Percentiles rank a stretch among this genome's conserved stretches.
Evolutionary conservation across 2,329 filamentous ascomycete genomes (phyloP).

Genomic region (Drechslerella stenobrocha): DNA sequence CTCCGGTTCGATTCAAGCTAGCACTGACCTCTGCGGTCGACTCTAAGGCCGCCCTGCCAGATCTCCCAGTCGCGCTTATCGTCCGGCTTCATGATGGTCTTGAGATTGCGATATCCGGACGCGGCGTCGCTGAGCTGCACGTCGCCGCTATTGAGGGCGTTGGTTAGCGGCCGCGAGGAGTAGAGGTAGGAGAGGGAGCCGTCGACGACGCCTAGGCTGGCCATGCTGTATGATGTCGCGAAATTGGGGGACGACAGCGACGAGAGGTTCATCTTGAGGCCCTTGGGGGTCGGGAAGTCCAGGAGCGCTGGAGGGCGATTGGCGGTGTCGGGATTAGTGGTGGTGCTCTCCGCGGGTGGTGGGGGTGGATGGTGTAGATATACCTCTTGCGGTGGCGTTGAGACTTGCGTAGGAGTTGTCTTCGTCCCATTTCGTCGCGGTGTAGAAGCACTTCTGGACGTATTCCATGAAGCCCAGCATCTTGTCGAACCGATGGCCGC

Average conservation of each 20-base stretch:
- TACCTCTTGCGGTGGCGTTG: conserved; percentile 81
- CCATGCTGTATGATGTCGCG: conserved; percentile 88
- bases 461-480: conserved; percentile 99
- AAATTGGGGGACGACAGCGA: conserved; percentile 91
- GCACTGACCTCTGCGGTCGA: conserved; percentile 59
- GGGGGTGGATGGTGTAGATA: conserved; percentile 52
- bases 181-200: conserved; percentile 97
- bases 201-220: conserved; percentile 86
- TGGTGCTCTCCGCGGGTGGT: neutral
- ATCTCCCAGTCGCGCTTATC: conserved; percentile 61
- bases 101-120: conserved; percentile 77
- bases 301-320: conserved; percentile 67
- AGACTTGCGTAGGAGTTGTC: conserved; percentile 90
- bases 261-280: conserved; percentile 82
- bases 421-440: conserved; percentile 81
- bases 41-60: conserved; percentile 60
- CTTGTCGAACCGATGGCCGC: conserved; percentile 53
- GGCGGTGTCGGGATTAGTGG: conserved; percentile 22
- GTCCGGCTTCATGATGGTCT: conserved; percentile 64
- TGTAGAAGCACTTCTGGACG: conserved; percentile 86
- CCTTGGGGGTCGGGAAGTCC: conserved; percentile 82
- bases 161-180: conserved; percentile 75
- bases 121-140: conserved; percentile 78
- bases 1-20: conserved; percentile 27
- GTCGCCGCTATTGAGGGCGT: conserved; percentile 68